Conservation (phyloP, 2,329 filamentous ascomycete genomes). For the Stagonosporopsis vannaccii region DNA sequence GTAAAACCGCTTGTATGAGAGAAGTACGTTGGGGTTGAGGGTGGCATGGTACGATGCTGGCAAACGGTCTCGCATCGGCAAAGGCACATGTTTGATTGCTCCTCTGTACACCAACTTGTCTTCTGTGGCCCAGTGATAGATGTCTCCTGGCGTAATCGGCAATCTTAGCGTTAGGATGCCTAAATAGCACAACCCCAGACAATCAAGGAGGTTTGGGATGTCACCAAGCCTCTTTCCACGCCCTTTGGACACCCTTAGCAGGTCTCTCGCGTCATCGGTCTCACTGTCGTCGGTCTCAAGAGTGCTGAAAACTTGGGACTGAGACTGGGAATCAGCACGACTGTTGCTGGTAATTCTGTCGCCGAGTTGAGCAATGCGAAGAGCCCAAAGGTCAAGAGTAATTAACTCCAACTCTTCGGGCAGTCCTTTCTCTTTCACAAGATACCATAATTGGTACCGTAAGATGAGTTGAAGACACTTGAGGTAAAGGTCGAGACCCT, state of each 20-base stretch:
- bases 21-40: conserved; percentile 61
- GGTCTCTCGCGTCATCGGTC: conserved; percentile 38
- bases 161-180: conserved; percentile 77
- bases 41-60: conserved; percentile 66
- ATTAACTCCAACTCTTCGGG: conserved; percentile 78
- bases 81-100: conserved; percentile 65
- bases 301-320: conserved; percentile 66
- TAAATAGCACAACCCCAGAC: conserved; percentile 80
- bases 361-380: conserved; percentile 70
- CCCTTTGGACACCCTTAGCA: conserved; percentile 33
- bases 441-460: conserved; percentile 78
- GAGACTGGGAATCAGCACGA: conserved; percentile 51
- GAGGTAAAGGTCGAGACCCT: conserved; percentile 79
- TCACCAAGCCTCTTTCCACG: conserved; percentile 59
- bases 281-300: conserved; percentile 56
- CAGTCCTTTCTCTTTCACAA: conserved; percentile 71
- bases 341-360: conserved; percentile 49
- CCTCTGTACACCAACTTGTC: conserved; percentile 76
- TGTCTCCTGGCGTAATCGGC: conserved; percentile 76
- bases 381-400: conserved; percentile 83
- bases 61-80: conserved; percentile 70
- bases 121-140: conserved; percentile 70
- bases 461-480: conserved; percentile 85
- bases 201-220: conserved; percentile 73
- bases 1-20: conserved; percentile 68